Base-by-base conservation (phyloP, 768 basidiomycete genomes). In the Leccinum subgranulosum region DNA sequence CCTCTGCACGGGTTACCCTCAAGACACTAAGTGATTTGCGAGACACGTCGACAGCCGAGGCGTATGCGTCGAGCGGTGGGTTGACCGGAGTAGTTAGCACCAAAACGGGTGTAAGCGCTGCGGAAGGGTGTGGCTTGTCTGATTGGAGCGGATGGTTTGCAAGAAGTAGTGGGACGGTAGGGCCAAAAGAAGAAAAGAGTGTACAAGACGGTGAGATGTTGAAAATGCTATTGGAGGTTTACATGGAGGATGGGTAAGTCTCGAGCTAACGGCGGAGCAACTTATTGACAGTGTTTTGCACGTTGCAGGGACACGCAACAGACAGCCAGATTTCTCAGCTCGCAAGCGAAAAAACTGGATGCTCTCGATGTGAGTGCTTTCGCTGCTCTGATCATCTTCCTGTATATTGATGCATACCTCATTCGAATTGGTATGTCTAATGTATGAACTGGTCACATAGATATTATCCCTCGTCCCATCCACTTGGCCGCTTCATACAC, bases 61-160 rank as follows among this genome's bases (percentile, higher is more conserved):
- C 86, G 5, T 97, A 94, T 71, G 96, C 94, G 65, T 81, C 87
- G 1, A 82, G 88, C 31, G 86, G 85, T 17, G 92, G 94, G 5
- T 82, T 84, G 41, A 51, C 41, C 1, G 69, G 69, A 21, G 81
- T 96, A 23, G 75, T 97, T 86, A 39, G 84, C 80, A 23, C 80
- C 77, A 65, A 81, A 76, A 19, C 67, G 64, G 49, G 76, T 73
- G 12, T 73, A 85, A 64, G 82, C 79, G 64, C 74, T 73, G 46
- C 90, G 81, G 89, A 81, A 77, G 12, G 73, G 60, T 57, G 74
- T 76, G 51, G 71, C 82, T 25, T 81, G 81, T 55, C 73, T 65
- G 66, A 64, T 51, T 73, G 67, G 70, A 67, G 48, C 33, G 60
- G 43, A 55, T 72, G 63, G 68, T 73, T 73, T 8, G 56, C 57